Conservation (phyloP, 805 yeast genomes). For the Ogataea pilisensis region DNA sequence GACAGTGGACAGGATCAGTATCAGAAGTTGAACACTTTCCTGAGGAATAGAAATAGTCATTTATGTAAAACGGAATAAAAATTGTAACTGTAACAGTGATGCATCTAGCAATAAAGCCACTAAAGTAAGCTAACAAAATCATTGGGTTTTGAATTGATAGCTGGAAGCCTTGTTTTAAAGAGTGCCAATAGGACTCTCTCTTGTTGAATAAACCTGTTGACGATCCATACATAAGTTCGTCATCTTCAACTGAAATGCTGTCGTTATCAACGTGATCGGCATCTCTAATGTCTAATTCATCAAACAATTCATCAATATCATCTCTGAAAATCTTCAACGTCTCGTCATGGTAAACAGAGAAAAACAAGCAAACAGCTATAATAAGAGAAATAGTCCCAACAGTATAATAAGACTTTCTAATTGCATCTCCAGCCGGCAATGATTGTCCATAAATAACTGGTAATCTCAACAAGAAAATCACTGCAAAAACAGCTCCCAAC, state of each 20-base stretch:
- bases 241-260: slow-evolving; percentile 9
- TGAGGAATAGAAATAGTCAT: slow-evolving; percentile 45
- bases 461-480: slow-evolving; percentile 48
- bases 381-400: slow-evolving; percentile 42
- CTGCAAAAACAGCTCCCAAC: slow-evolving; percentile 64
- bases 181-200: slow-evolving; percentile 32
- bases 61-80: slow-evolving; percentile 61
- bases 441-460: slow-evolving; percentile 46
- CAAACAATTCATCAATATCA: slow-evolving; percentile 31
- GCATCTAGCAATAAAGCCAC: slow-evolving; percentile 60
- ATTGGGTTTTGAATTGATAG: slow-evolving; percentile 43
- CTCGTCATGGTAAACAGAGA: slow-evolving; percentile 44
- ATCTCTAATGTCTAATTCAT: slow-evolving; percentile 26
- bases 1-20: slow-evolving; percentile 40
- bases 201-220: slow-evolving; percentile 9
- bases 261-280: slow-evolving; percentile 24
- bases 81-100: slow-evolving; percentile 54
- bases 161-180: slow-evolving; percentile 44
- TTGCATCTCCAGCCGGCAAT: slow-evolving; percentile 38
- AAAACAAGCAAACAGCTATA: slow-evolving; percentile 36
- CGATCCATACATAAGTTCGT: slow-evolving; percentile 11
- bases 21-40: slow-evolving; percentile 44
- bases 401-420: slow-evolving; percentile 45
- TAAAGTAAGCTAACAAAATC: slow-evolving; percentile 53
- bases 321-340: slow-evolving; percentile 27